Evolutionary conservation across 257 asterid genomes (phyloP), one percentile per base, ranked within the genome.

Genomic region (Prunella vulgaris): DNA sequence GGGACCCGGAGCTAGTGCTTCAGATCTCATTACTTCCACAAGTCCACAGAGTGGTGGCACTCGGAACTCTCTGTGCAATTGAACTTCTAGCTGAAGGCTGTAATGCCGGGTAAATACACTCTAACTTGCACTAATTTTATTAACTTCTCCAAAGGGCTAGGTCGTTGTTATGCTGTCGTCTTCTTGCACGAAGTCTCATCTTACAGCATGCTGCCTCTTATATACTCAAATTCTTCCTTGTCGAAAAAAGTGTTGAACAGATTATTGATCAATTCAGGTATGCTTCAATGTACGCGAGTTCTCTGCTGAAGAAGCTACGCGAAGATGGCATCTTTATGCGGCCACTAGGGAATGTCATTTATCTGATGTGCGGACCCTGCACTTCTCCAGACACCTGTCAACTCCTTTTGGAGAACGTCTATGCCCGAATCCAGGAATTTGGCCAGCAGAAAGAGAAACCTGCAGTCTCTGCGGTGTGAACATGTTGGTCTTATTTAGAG

Each of bases 281-380:
- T 78, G 99, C 90, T 35, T 94, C 97, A 2, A 83, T 71, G 5
- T 94, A 81, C 64, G 95, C 96, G 46, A 80, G 81, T 64, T 78
- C 93, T 44, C 92, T 94, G 35, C 48, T 91, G 42, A 79, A 86
- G 81, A 84, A 73, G 83, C 85, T 94, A 14, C 85, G 84, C 0
- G 91, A 77, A 75, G 99, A 94, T 73, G 99, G 97, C 72, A 85
- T 91, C 69, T 85, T 81, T 51, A 87, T 83, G 95, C 87, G 99
- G 84, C 97, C 97, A 27, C 78, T 91, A 64, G 99, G 99, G 22
- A 94, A 91, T 61, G 96, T 94, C 62, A 59, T 89, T 30, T 94
- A 91, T 70, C 80, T 87, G 28, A 94, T 94, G 96, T 91, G 97
- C 54, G 96, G 97, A 7, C 99, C 97, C 60, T 85, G 93, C 68